Evolutionary conservation across 257 asterid genomes (phyloP).

Genomic region (Scutellaria baicalensis): DNA sequence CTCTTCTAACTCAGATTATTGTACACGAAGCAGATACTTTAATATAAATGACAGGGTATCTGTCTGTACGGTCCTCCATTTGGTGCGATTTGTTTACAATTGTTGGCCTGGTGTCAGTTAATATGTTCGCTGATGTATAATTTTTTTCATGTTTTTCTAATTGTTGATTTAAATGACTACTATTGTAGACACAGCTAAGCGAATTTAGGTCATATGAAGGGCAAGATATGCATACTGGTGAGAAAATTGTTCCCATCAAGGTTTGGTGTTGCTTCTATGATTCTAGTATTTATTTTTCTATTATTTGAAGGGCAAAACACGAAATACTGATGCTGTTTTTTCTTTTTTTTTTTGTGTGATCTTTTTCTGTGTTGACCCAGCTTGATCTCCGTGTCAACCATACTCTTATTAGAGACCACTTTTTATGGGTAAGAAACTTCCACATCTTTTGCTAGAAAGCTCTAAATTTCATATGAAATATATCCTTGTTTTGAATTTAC

Average conservation of each 20-base stretch:
- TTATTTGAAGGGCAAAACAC: background rate
- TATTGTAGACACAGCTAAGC: slow-evolving; percentile 64
- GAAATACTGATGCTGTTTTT: slow-evolving; percentile 3
- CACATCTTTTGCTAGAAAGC: background rate
- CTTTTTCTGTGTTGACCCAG: slow-evolving; percentile 31
- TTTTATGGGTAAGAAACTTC: slow-evolving; percentile 70
- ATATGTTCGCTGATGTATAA: background rate
- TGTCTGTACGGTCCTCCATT: background rate
- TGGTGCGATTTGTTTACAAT: background rate
- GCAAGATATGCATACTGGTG: slow-evolving; percentile 94
- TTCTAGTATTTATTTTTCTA: background rate
- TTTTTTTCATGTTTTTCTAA: slow-evolving; percentile 5
- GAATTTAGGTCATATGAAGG: slow-evolving; percentile 93
- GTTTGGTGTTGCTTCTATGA: slow-evolving; percentile 29
- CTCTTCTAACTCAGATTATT: background rate
- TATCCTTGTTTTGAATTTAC: background rate
- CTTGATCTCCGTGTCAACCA: slow-evolving; percentile 94
- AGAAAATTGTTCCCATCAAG: slow-evolving; percentile 92
- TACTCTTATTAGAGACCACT: slow-evolving; percentile 84
- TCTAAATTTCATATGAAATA: background rate
- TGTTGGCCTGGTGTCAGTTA: background rate
- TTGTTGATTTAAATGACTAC: slow-evolving; percentile 13
- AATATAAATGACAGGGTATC: background rate
- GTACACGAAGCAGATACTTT: background rate
- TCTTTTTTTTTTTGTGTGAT: no score